These are phyloP conservation scores for Tarenaya hassleriana DNA, from an alignment of 345 rosid genomes.

Conservation along the genomic window DNA sequence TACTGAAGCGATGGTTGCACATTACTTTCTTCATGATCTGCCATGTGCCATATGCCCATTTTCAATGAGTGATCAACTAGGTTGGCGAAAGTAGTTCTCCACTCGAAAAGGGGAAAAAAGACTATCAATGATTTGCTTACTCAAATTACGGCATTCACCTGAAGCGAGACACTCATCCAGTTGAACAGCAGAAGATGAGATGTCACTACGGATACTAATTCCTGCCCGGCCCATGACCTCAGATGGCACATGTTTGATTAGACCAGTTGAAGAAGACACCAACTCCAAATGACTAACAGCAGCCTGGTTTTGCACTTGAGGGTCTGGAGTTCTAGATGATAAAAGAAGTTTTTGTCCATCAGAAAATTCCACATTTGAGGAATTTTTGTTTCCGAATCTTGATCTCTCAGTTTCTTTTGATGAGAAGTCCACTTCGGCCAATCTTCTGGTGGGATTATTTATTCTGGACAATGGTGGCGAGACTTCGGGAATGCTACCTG, in stretches of 20 bases:
- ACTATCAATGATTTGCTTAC: constrained; percentile 24
- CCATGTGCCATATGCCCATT: constrained; percentile 27
- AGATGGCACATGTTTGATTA: constrained; percentile 37
- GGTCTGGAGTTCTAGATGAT: constrained; percentile 37
- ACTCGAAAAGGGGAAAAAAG: constrained; percentile 7
- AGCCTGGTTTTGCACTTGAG: constrained; percentile 45
- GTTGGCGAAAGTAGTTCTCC: constrained; percentile 18
- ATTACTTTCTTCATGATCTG: constrained; percentile 53
- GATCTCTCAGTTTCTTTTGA: constrained; percentile 40
- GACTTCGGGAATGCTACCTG: constrained; percentile 37
- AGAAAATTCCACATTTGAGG: constrained; percentile 28
- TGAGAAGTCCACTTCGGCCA: constrained; percentile 39
- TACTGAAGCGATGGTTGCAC: constrained; percentile 50
- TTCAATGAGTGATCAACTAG: constrained; percentile 20
- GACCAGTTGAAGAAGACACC: constrained; percentile 31
- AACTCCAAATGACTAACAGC: constrained; percentile 35
- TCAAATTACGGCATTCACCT: constrained; percentile 11
- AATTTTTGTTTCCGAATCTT: constrained; percentile 41
- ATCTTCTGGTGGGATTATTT: constrained; percentile 47
- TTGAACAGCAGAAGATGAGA: constrained; percentile 29
- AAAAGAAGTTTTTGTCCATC: constrained; percentile 46
- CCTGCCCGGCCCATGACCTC: constrained; percentile 45
- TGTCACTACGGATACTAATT: constrained; percentile 35
- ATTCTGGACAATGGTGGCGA: constrained; percentile 39
- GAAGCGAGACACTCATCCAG: constrained; percentile 24